Base-by-base conservation (phyloP, 78 protist genomes). In the Dictyostelium citrinum region DNA sequence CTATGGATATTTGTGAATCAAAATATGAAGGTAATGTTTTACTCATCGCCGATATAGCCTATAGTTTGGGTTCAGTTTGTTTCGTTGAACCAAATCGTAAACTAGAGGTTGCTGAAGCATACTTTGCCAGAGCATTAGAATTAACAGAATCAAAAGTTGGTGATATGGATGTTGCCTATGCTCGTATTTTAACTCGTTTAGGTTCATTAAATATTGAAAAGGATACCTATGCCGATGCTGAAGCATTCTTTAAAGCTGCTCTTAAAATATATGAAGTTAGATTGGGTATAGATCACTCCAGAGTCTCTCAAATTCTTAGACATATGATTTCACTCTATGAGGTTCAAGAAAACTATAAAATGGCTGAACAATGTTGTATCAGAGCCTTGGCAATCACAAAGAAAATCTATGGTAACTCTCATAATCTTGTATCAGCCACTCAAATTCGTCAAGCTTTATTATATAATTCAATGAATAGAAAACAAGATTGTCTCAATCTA, bases 141-240 rank as follows among this genome's bases (percentile, higher is more conserved):
- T 55, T 86, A 12, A 86, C 80, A 1, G 92, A 86, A 51, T 17
- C 45, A 31, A 86, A 86, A 45, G 31, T 86, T n/a, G 92, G 92
- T 61, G 92, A 86, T 45, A 76, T 77, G 83, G 92, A 86, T 64
- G 84, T 86, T 12, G 17, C 68, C 5, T 86, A 86, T 46, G 93
- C 94, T 29, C 27, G 90, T 24, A 90, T 93, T 37, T 39, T 93
- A 1, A 93, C 81, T 29, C 91, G 93, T 76, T 78, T 93, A 8
- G 96, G 94, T 41, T 35, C 68, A 20, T 14, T 93, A 1, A 86
- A 93, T 70, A 82, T 93, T 80, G 96, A 93, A 70, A 84, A 78
- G 61, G 83, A 75, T 80, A 84, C 88, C 33, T 93, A 39, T 77
- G 70, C 33, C 1, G 93, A 93, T 64, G 96, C 96, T 1, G 96